Base-by-base conservation (phyloP, 2,329 filamentous ascomycete species). In the Zymoseptoria ardabiliae region DNA sequence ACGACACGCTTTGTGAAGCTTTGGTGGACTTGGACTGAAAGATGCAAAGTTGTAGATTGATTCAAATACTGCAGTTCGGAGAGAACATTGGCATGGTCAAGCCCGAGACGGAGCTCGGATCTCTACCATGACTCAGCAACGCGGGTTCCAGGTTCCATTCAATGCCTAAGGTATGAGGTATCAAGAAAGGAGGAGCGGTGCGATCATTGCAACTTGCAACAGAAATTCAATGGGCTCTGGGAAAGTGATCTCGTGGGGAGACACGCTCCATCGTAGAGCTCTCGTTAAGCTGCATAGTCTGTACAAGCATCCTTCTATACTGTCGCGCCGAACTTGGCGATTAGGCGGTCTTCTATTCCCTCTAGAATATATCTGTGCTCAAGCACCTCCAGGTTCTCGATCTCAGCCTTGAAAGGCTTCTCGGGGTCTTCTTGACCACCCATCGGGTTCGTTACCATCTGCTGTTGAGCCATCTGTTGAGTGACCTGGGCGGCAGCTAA, bases 281-380 rank as follows among this genome's bases (percentile, higher is more conserved):
- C 13, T 45, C 35, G 4, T 45, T n/a, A 45, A 45, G 35, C 35
- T 45, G n/a, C 35, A 45, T 13, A 45, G 13, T 45, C 35, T 45
- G 17, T 45, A 45, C 35, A 45, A 45, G 35, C 35, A 50, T 49
- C 19, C 11, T 21, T 61, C 57, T 62, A 63, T 58, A 58, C 60
- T 56, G 23, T 58, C 11, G 55, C 62, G 21, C 65, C 59, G 48
- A 66, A 61, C 58, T 66, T 76, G 51, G 74, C 81, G 69, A 97
- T 77, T 60, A 99, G 78, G 71, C 94, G 85, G 71, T 91, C 84
- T 78, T 97, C 92, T 59, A 97, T 87, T 19, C 88, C 88, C 68
- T 96, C 90, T 60, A 97, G 78, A 63, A 97, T 90, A 69, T 90
- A 97, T 73, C 91, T 89, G 75, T 97, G 93, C 73, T 96, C 92